Evolutionary conservation across 169 alveolate genomes (phyloP).

Genomic region (Eimeria necatrix): DNA sequence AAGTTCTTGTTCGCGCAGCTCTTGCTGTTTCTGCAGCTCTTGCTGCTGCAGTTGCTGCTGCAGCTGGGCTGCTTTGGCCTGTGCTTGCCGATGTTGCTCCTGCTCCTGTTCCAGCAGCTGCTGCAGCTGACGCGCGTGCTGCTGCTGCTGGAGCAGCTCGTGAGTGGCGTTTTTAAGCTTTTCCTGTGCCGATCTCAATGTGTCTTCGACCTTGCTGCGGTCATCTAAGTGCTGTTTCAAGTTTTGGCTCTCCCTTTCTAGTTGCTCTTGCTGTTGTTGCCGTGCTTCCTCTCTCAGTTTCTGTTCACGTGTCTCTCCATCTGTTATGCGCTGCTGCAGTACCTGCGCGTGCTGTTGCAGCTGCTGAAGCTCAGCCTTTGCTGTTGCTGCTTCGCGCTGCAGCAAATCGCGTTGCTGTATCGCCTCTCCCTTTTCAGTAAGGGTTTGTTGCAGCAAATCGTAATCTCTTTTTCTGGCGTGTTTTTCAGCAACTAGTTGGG

Average conservation of each 20-base stretch:
- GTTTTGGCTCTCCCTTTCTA: background rate
- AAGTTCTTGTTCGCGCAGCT: too few relatives aligned
- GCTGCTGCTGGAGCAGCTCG: background rate
- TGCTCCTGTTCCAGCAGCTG: constrained; percentile 9
- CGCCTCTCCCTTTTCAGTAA: background rate
- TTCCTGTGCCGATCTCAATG: background rate
- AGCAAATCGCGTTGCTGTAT: background rate
- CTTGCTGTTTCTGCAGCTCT: background rate
- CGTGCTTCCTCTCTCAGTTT: background rate
- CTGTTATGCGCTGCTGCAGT: constrained; percentile 7
- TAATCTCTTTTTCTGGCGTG: background rate
- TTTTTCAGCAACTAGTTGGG: background rate
- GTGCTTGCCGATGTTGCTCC: background rate
- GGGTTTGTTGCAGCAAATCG: background rate
- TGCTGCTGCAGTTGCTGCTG: constrained; percentile 39
- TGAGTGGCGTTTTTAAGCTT: background rate
- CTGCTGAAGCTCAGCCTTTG: constrained; percentile 38
- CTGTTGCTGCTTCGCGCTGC: constrained; percentile 28
- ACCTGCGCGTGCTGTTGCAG: background rate
- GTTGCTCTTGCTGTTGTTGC: constrained; percentile 1
- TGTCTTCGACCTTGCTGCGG: background rate
- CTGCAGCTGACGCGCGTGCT: background rate
- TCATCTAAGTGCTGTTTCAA: background rate
- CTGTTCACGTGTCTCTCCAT: background rate
- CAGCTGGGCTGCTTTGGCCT: background rate